These are phyloP conservation scores for Saccharomycopsis sp. DNA, from an alignment of 805 yeast genomes.

Conservation along the genomic window DNA sequence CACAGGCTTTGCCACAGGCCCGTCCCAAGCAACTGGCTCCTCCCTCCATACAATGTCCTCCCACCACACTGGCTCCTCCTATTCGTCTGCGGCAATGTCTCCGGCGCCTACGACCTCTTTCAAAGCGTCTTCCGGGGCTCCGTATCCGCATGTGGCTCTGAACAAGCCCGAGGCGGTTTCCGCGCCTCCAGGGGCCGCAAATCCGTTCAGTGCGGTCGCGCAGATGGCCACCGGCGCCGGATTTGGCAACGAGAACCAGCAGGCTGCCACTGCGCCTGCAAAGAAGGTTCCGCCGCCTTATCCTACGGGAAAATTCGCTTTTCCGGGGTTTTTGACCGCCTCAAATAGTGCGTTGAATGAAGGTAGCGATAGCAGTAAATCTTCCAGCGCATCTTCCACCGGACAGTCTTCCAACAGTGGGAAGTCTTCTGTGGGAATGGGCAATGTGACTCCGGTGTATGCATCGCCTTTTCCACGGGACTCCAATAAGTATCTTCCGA, in stretches of 20 bases:
- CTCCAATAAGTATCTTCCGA: conserved; percentile 10
- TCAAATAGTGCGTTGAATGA: neutral
- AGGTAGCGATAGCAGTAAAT: neutral
- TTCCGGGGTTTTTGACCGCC: neutral
- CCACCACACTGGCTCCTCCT: too few relatives aligned
- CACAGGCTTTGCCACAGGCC: too few relatives aligned
- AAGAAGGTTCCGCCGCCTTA: neutral
- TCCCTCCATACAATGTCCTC: too few relatives aligned
- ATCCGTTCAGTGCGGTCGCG: conserved; percentile 5
- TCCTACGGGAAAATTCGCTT: neutral
- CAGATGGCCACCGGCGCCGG: conserved; percentile 15
- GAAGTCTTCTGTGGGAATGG: too few relatives aligned
- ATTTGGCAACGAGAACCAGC: conserved; percentile 11
- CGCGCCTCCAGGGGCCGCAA: neutral
- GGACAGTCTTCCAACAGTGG: conserved; percentile 1
- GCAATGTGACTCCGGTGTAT: neutral
- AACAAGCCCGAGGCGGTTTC: neutral
- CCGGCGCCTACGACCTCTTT: neutral
- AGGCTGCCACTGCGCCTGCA: neutral
- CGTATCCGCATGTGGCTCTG: neutral
- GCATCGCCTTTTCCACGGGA: conserved; percentile 14
- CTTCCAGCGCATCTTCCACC: neutral
- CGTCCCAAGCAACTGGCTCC: too few relatives aligned
- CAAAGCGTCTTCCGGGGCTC: neutral
- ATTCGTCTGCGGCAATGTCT: too few relatives aligned